Base-by-base conservation (phyloP, 2,329 filamentous ascomycete genomes). In the Aspergillus costaricaensis region DNA sequence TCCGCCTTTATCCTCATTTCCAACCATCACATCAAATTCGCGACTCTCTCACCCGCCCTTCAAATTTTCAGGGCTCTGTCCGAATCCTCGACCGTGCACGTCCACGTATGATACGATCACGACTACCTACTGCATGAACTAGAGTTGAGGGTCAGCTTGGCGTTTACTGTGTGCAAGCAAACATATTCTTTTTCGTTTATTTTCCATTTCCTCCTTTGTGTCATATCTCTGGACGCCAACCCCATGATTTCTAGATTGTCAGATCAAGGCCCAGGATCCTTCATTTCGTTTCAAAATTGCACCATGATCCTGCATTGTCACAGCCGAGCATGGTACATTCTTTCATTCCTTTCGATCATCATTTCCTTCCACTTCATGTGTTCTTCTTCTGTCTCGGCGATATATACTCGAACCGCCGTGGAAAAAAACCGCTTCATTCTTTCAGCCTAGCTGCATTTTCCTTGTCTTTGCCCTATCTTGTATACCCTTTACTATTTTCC, bases 111-210 rank as follows among this genome's bases (percentile, higher is more conserved):
- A 76, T 70, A 76, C 70, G 73, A 77, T 77, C 73, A 79, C 72
- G 77, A 79, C 77, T 44, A 77, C 74, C 72, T 73, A 69, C 71
- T 74, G 74, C 75, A 76, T 77, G 71, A 75, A 70, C 72, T 77
- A 76, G 73, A 74, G 68, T 72, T 70, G 65, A 70, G 71, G 73
- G 70, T 71, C 70, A 68, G 67, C 70, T 70, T 70, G 75, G 74
- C 75, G 75, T 77, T 76, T 72, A 71, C 67, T 70, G 59, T 73
- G 68, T 70, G 68, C 71, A 70, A 71, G 68, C 68, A 64, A 66
- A 69, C 65, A 67, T 69, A 36, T 36, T 36, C 32, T 36, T 54
- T 19, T 19, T 32, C 62, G 61, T 60, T 62, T 57, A 59, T 62
- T 56, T 53, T 51, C 23, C 23, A 51, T 50, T 58, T 60, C 48